Base-by-base conservation (phyloP, 176 grass and related monocot genomes). In the Lolium rigidum region DNA sequence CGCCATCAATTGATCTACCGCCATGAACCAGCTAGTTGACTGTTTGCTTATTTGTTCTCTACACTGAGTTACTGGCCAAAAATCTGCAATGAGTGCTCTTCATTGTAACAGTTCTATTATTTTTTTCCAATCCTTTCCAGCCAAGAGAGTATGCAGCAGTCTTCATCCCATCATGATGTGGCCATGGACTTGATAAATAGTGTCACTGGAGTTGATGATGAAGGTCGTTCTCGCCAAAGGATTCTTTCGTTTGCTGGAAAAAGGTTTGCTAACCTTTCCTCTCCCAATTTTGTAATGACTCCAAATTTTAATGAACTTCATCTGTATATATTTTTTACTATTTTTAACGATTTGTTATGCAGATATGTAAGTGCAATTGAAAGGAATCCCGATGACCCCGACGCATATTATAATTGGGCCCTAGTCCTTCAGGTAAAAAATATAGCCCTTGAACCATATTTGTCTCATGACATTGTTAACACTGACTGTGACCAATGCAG, bases 321-420 rank as follows among this genome's bases (percentile, higher is more conserved):
- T 75, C 13, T 66, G 10, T 17, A 84, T 56, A 46, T 62, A 41
- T 64, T 81, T 74, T 91, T 39, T 59, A 17, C 20, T 54, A 79
- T 3, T 61, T 28, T 87, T 80, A 62, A 74, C 17, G 41, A 81
- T 79, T n/a, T 89, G 60, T 83, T 65, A 50, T 91, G 61, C 77
- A 99, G 97, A 87, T 99, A 99, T 86, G 82, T 94, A 80, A 94
- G 46, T 88, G 92, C 97, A 80, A 99, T 94, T 88, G 94, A 99
- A 85, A 94, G 90, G 87, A 99, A 99, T 93, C 87, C 92, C 20
- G 92, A 97, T 58, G 97, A 99, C 35, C 97, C 94, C 65, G 94
- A 99, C 86, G 97, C 97, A 69, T 95, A 97, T 82, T 99, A 99
- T 83, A 99, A 99, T 51, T 99, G 97, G 97, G 97, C 97, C 71